Conservation (phyloP, 1,284 basidiomycete species). For the Athelia psychrophila region DNA sequence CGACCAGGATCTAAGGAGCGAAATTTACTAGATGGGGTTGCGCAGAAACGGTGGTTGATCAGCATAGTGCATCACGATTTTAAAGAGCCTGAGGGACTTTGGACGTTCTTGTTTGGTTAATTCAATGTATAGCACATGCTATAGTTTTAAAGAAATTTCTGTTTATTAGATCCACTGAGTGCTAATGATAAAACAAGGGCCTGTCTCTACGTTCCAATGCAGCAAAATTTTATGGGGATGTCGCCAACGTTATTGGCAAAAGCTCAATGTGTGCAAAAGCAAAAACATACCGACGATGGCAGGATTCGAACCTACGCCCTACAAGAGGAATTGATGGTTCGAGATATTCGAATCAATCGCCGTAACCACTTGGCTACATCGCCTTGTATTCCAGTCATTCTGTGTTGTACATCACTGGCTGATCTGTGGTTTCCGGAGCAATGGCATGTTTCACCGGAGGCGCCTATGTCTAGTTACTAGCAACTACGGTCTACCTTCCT, state of each 20-base stretch:
- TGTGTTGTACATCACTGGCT: background rate
- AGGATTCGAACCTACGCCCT: constrained; percentile 73
- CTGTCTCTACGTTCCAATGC: no score
- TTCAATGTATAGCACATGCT: background rate
- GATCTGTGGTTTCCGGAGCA: no score
- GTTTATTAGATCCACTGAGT: no score
- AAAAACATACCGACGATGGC: constrained; percentile 52
- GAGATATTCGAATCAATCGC: constrained; percentile 33
- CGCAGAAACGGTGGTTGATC: constrained; percentile 84
- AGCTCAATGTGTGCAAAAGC: no score
- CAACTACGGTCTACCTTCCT: no score
- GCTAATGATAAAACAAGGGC: no score
- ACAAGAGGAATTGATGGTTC: constrained; percentile 46
- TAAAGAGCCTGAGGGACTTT: constrained; percentile 78
- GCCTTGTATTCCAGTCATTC: constrained; percentile 12
- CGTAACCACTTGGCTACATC: constrained; percentile 52
- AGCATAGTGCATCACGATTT: constrained; percentile 96
- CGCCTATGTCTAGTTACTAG: no score
- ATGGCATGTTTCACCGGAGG: no score
- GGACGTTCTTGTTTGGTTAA: constrained; percentile 73
- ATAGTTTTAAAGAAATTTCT: no score
- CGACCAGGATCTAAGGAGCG: constrained; percentile 75
- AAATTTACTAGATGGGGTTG: constrained; percentile 68
- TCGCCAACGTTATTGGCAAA: no score
- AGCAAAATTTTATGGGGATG: no score